phyloP scores from a whole-genome alignment of 2,329 filamentous ascomycete genomes.

The Trichoderma hamatum region DNA sequence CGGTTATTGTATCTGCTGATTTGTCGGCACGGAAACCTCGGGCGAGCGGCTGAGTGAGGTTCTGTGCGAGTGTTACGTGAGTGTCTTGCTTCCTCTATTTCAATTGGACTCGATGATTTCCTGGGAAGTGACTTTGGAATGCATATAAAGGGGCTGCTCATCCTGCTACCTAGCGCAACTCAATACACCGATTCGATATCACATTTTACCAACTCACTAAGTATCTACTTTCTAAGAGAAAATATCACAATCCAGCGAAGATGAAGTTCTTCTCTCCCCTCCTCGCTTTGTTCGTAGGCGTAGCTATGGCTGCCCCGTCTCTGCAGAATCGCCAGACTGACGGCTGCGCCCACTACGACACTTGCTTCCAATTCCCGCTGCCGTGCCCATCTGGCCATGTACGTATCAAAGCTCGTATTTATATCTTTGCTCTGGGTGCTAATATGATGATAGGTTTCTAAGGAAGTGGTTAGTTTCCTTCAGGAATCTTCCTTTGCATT shows the following conservation, averaged over 20 bases:
- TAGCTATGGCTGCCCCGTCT: not conserved
- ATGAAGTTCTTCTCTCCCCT: not conserved
- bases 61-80: not conserved
- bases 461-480: not conserved
- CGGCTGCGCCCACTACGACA: not conserved
- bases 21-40: not conserved
- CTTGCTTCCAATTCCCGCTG: not conserved
- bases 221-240: not conserved
- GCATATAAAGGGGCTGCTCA: not conserved
- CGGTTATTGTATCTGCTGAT: not conserved
- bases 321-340: not conserved
- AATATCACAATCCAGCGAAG: not conserved
- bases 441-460: not conserved
- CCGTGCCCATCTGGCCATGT: conserved; percentile 14
- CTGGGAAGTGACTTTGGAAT: not conserved
- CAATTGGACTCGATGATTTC: not conserved
- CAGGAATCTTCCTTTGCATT: not conserved
- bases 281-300: not conserved
- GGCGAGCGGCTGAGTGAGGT: conserved; percentile 7
- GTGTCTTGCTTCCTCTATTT: not conserved
- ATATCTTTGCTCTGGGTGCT: not conserved
- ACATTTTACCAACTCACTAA: not conserved
- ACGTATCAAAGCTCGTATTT: not conserved
- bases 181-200: no score
- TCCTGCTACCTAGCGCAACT: not conserved